Evolutionary conservation across 345 rosid genomes (phyloP).

Genomic region (Turritis glabra): DNA sequence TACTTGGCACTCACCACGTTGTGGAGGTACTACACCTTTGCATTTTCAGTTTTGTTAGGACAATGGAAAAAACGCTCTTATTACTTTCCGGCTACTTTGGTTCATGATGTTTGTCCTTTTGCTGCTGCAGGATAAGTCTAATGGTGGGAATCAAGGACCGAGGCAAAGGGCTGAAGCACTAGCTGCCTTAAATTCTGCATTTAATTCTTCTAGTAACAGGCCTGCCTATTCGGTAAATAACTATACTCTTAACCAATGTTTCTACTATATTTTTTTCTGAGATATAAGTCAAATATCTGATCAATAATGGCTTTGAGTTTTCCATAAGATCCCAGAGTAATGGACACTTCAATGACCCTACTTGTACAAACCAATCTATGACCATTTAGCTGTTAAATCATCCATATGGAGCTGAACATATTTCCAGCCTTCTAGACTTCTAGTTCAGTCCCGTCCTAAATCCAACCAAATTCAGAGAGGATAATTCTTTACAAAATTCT

Average conservation of each 20-base stretch:
- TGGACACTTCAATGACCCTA: not conserved
- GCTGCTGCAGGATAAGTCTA: constrained; percentile 40
- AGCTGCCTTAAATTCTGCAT: constrained; percentile 89
- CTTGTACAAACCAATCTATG: not conserved
- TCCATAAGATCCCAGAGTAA: not conserved
- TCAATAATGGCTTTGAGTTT: not conserved
- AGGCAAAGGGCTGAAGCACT: constrained; percentile 99
- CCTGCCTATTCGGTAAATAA: constrained; percentile 50
- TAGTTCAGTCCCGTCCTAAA: not conserved
- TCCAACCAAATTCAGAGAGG: not conserved
- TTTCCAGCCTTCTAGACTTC: constrained; percentile 1
- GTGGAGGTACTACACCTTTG: constrained; percentile 55
- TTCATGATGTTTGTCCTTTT: constrained; percentile 11
- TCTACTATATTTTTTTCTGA: not conserved
- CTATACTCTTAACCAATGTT: not conserved
- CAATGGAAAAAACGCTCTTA: not conserved
- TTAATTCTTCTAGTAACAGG: constrained; percentile 63
- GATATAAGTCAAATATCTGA: not conserved
- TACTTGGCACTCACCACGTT: constrained; percentile 74
- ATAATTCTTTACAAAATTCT: not conserved
- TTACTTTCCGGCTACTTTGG: not conserved
- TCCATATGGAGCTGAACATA: not conserved
- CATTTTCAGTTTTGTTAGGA: not conserved
- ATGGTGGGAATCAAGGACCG: constrained; percentile 73
- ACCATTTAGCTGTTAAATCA: not conserved